Evolutionary conservation across 345 rosid genomes (phyloP), one percentile per base, ranked within the genome.

Genomic region (Citrus mangshanensis): DNA sequence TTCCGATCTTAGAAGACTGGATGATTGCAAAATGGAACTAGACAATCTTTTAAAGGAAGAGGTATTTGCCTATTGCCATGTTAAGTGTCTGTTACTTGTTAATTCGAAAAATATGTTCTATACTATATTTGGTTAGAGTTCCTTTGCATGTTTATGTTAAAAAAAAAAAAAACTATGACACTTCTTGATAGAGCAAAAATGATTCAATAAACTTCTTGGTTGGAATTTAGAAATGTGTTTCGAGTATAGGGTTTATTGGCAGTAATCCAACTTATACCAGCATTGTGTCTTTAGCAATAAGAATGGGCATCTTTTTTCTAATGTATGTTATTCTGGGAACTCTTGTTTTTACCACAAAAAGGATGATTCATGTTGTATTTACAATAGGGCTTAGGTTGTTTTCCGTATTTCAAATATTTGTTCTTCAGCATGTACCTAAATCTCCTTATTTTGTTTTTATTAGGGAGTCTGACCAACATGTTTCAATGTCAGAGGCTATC

Each of bases 31-130:
- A 83, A 83, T 89, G 92, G 97, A 96, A 67, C 93, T 94, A 77
- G 91, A 94, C 70, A 96, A 96, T 86, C 94, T 96, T 73, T 87
- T 96, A 75, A 96, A 94, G 80, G 99, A 96, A 91, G 97, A 94
- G 97, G 99, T 93, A 87, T 68, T 3, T 65, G 13, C 18, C 42
- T 13, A 16, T 32, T 65, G 16, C n/a, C 37, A 13, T 55, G 35
- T 55, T 24, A 54, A 62, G 16, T 27, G 30, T 18, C 4, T 40
- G 21, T 16, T 22, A 21, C 32, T 55, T 21, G 0, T 35, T 59
- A 58, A 24, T 78, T 16, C 12, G 49, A 30, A 14, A 65, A 34
- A 14, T 28, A 19, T 72, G 28, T 10, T 12, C 51, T 49, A n/a
- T 9, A 34, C 37, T 18, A 3, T 25, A n/a, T 58, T 32, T 35